phyloP scores from a whole-genome alignment of 805 yeast genomes.

The Kodamaea sagamina region DNA sequence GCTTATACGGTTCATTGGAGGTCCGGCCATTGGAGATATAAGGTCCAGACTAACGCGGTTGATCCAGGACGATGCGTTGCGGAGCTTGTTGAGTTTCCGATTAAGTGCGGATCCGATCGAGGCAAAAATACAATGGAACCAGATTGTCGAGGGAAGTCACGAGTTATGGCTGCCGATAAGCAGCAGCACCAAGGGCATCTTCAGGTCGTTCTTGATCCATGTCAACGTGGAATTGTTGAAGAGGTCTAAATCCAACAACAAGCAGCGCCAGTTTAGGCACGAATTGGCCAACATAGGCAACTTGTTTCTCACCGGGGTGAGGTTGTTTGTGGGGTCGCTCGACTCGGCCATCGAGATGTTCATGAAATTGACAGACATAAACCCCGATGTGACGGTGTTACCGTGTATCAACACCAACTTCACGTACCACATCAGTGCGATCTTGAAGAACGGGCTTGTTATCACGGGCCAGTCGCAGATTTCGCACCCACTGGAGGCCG shows the following conservation, averaged over 20 bases:
- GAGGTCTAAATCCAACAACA: slow-evolving; percentile 46
- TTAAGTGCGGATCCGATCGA: slow-evolving; percentile 46
- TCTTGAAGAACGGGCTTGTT: slow-evolving; percentile 63
- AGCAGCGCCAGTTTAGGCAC: slow-evolving; percentile 61
- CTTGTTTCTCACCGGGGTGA: slow-evolving; percentile 75
- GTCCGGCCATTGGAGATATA: slow-evolving; percentile 94
- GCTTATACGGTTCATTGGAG: slow-evolving; percentile 80
- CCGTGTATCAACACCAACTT: slow-evolving; percentile 86
- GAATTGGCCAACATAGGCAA: slow-evolving; percentile 86
- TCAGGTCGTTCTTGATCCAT: slow-evolving; percentile 75
- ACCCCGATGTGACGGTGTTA: slow-evolving; percentile 54
- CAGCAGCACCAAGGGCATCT: slow-evolving; percentile 65
- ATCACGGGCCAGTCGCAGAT: slow-evolving; percentile 93
- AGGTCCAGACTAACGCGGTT: slow-evolving; percentile 77
- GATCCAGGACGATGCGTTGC: slow-evolving; percentile 55
- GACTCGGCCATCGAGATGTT: slow-evolving; percentile 82
- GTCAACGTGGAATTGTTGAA: slow-evolving; percentile 77
- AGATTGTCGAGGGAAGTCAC: slow-evolving; percentile 78
- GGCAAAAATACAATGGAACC: slow-evolving; percentile 76
- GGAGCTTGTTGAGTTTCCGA: slow-evolving; percentile 46
- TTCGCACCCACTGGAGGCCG: slow-evolving; percentile 68
- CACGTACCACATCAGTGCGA: slow-evolving; percentile 83
- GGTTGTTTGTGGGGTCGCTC: slow-evolving; percentile 79
- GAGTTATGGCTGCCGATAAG: slow-evolving; percentile 62
- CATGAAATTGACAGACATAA: slow-evolving; percentile 61